phyloP scores from a whole-genome alignment of 352 stramenopile species.

The Phytophthora europaea region DNA sequence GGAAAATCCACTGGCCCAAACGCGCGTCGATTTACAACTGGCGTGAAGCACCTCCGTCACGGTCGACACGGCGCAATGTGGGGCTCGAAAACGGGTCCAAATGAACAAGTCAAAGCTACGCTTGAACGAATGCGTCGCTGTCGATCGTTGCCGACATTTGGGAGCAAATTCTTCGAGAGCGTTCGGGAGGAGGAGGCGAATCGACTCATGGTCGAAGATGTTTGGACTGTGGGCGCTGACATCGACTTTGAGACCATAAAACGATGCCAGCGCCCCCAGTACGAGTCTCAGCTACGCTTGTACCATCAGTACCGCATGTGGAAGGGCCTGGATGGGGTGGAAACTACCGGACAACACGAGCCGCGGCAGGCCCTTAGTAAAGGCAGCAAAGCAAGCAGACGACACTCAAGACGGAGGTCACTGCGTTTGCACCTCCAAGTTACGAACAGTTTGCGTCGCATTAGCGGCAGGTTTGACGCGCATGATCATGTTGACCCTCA shows the following conservation, averaged over 20 bases:
- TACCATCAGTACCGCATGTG: constrained; percentile 55
- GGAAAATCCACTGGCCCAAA: background rate
- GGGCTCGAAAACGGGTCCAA: background rate
- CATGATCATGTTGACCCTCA: background rate
- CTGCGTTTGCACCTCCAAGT: background rate
- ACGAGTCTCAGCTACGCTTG: constrained; percentile 55
- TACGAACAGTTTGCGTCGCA: background rate
- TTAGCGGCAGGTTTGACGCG: background rate
- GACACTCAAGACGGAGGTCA: background rate
- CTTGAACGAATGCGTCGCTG: background rate
- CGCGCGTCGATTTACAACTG: background rate
- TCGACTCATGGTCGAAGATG: background rate
- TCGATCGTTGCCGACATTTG: background rate
- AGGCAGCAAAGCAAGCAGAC: background rate
- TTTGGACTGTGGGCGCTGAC: background rate
- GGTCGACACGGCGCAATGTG: background rate
- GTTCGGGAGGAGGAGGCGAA: background rate
- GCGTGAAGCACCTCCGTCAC: background rate
- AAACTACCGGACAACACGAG: background rate
- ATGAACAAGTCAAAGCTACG: background rate
- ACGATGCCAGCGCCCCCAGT: constrained; percentile 61
- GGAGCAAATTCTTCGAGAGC: background rate
- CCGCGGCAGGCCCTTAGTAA: background rate
- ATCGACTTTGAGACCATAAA: constrained; percentile 77
- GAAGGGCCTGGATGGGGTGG: constrained; percentile 19